Evolutionary conservation across 2,329 filamentous ascomycete genomes (phyloP).

Genomic region (Fusarium sp.): DNA sequence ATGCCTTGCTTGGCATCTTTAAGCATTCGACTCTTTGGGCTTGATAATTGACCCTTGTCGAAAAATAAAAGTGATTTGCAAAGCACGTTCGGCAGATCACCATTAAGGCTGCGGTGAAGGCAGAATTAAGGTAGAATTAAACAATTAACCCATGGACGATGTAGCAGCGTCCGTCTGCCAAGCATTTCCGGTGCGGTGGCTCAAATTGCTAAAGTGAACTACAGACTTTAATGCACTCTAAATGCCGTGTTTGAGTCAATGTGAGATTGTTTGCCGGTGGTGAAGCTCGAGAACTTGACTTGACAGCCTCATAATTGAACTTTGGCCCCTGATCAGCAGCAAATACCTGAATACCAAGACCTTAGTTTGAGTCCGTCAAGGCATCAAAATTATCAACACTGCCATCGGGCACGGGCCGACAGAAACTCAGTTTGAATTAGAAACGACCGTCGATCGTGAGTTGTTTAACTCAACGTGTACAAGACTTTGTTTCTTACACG

Average conservation of each 20-base stretch:
- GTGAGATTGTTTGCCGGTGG: background rate
- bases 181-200: slow-evolving; percentile 20
- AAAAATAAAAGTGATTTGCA: slow-evolving; percentile 18
- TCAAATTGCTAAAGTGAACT: slow-evolving; percentile 22
- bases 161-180: slow-evolving; percentile 22
- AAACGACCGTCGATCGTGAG: slow-evolving; percentile 33
- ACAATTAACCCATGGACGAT: slow-evolving; percentile 20
- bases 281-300: slow-evolving; percentile 3
- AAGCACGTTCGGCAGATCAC: slow-evolving; percentile 29
- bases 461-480: slow-evolving; percentile 25
- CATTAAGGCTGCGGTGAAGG: slow-evolving; percentile 33
- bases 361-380: slow-evolving; percentile 1
- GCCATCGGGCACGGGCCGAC: slow-evolving; percentile 6
- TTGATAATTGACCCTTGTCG: slow-evolving; percentile 7
- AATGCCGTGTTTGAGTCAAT: background rate
- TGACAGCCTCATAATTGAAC: slow-evolving; percentile 18
- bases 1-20: slow-evolving; percentile 15
- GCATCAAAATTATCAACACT: background rate
- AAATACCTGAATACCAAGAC: slow-evolving; percentile 2
- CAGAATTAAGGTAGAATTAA: slow-evolving; percentile 4
- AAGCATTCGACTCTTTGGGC: background rate
- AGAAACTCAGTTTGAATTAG: slow-evolving; percentile 17
- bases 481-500: slow-evolving; percentile 28
- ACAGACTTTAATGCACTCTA: background rate
- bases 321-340: background rate